Evolutionary conservation across 1,284 basidiomycete genomes (phyloP), one percentile per base, ranked within the genome.

Genomic region (Cronartium quercuum): DNA sequence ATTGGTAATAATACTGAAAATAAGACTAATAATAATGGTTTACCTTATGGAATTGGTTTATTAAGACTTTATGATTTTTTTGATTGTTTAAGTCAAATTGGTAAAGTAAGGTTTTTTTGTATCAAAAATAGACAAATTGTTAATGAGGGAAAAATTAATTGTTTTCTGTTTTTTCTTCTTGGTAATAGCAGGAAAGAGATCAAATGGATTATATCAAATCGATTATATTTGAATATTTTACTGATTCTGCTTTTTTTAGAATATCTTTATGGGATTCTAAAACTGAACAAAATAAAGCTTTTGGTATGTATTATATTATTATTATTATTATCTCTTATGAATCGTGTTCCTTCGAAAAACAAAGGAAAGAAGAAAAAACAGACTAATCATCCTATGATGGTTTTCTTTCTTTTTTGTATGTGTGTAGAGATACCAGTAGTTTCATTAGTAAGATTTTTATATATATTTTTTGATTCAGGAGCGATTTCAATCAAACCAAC

Each of bases 221-320:
- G 24, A 12, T 74, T 4, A 51, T 74, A n/a, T 40, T 24, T 60
- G 71, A 74, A 29, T 74, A 34, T 37, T 74, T 74, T 21, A 60
- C 44, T 24, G 64, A 66, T 37, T 41, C 71, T n/a, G 71, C 71
- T 2, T 29, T 66, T 42, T 74, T 74, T 24, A 74, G 61, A 57
- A 66, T 74, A 13, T 74, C 71, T 13, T 34, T 74, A 29, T 74
- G 71, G 63, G 64, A 74, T 57, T 60, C 44, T 7, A 74, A 74
- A 29, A 34, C 71, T 21, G 71, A 51, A 10, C 41, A 51, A n/a
- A 74, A 47, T 35, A 66, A 74, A 66, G 34, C 71, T 15, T 74
- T 74, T 66, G 71, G 71, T 74, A 18, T 24, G 68, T 24, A n/a
- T 12, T 41, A 12, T 66, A 1, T 34, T 34, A 15, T n/a, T 69